These are phyloP conservation scores for Kodamaea laetipori DNA, from an alignment of 805 yeast genomes.

Conservation along the genomic window DNA sequence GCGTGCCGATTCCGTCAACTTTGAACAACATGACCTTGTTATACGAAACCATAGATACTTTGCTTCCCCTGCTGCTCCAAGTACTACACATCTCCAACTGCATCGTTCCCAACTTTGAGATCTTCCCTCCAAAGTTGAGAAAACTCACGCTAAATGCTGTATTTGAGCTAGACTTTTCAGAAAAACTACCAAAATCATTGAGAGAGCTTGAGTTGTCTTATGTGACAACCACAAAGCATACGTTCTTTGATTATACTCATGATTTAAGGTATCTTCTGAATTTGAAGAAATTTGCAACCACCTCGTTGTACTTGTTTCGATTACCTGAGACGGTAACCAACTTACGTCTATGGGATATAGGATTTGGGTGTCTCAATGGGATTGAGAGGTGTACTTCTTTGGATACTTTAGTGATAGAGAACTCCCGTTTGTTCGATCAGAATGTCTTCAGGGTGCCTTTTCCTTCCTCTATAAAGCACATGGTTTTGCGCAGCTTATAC, in stretches of 20 bases:
- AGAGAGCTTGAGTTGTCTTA: neutral
- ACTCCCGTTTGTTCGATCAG: slow-evolving; percentile 3
- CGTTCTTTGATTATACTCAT: neutral
- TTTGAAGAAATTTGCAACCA: neutral
- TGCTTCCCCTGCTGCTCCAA: neutral
- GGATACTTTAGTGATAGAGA: neutral
- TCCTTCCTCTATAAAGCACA: neutral
- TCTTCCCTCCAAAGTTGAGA: neutral
- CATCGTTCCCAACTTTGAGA: neutral
- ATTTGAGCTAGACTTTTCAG: neutral
- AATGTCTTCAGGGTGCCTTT: neutral
- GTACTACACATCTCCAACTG: neutral
- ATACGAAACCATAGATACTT: neutral
- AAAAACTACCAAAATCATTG: neutral
- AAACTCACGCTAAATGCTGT: slow-evolving; percentile 3
- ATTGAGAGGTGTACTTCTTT: neutral
- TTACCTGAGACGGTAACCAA: neutral
- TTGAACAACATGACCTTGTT: neutral
- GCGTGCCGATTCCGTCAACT: neutral
- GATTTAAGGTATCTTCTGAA: neutral
- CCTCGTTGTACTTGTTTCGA: neutral
- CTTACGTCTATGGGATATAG: slow-evolving; percentile 1
- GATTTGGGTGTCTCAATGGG: slow-evolving; percentile 2
- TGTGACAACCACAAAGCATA: slow-evolving; percentile 1
- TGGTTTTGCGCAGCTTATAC: neutral